Base-by-base conservation (phyloP, 306 rosid species). In the Clitoria ternatea region DNA sequence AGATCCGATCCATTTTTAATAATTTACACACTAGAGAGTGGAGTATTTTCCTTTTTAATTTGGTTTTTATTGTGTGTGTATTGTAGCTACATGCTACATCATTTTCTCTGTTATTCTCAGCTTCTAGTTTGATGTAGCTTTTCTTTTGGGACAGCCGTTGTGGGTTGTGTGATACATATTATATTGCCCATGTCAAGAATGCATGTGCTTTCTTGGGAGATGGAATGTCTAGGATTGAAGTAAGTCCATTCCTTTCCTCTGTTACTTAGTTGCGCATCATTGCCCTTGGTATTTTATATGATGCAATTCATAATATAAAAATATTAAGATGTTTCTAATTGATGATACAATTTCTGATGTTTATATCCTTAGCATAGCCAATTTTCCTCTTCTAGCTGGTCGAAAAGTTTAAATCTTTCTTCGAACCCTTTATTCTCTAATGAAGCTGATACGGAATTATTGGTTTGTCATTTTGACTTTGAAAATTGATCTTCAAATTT, bases 131-230 rank as follows among this genome's bases (percentile, higher is more conserved):
- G 52, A 30, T 40, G 49, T 54, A 35, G 12, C 33, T 37, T 5
- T 66, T 59, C 48, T 71, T 55, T 44, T 77, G 72, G 66, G 50
- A 62, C 86, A 93, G 98, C 78, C 84, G 49, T 30, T 93, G 98
- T 33, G 98, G 98, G 50, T 80, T 93, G 89, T 93, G 98, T 75
- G 98, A 93, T 66, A 93, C 98, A 1, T 93, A 93, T 70, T 93
- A 93, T 69, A 81, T 93, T 79, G 98, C 98, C 43, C 98, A 93
- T 79, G 98, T 93, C 61, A 93, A 93, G 92, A 69, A 81, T 69
- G 98, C 98, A 2, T 93, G 98, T 80, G 98, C 98, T 79, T 93
- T 93, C 79, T 83, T 93, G 81, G 98, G 98, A 66, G 94, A 93
- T 77, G 98, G 98, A 18, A 93, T 93, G 98, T 90, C 98, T 72